Base-by-base conservation (phyloP, 352 stramenopile species). In the Globisporangium spinosum region DNA sequence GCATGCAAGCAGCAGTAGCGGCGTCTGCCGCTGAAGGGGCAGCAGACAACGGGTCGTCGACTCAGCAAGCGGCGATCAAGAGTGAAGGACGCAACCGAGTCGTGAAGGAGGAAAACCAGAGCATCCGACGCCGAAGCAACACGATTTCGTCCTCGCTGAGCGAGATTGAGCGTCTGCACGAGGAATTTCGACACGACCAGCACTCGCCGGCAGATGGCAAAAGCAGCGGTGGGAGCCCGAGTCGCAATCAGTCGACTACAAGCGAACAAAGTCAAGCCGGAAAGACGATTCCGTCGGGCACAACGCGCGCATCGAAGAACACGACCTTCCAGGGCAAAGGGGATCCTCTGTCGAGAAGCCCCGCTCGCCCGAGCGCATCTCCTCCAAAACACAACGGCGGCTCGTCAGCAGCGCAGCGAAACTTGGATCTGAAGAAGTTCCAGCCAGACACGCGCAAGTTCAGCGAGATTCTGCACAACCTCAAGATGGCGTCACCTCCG, bases 371-470 rank as follows among this genome's bases (percentile, higher is more conserved):
- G 32, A 60, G 43, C n/a, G 43, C 43, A 51, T 51, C 65, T 20
- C 47, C 58, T 17, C 47, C 65, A 55, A 51, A 62, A 15, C 65
- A 64, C 43, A 69, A 69, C 29, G 62, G 62, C 22, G 35, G 9
- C 4, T 27, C 47, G 3, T 22, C 51, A 32, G 17, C 53, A 22
- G 13, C 53, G 10, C 29, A 70, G 43, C 79, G 80, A 55, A 82
- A 86, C 27, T 59, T 93, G 35, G 86, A 91, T 56, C 69, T 92
- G 5, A 90, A 90, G 70, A 82, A 87, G 27, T 91, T 91, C 65
- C 79, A 91, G 45, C 83, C 82, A 2, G 83, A 92, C 67, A 82
- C 82, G 27, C 83, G 86, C 61, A 83, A 87, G 62, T 93, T 91
- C 74, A 80, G 80, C 3, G 85, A 93, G 67, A 89, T 93, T 58